Percentiles rank a stretch among this genome's conserved stretches.
Evolutionary conservation across 1,139 yeast genomes (phyloP).

Genomic region (Wickerhamomyces sp.): DNA sequence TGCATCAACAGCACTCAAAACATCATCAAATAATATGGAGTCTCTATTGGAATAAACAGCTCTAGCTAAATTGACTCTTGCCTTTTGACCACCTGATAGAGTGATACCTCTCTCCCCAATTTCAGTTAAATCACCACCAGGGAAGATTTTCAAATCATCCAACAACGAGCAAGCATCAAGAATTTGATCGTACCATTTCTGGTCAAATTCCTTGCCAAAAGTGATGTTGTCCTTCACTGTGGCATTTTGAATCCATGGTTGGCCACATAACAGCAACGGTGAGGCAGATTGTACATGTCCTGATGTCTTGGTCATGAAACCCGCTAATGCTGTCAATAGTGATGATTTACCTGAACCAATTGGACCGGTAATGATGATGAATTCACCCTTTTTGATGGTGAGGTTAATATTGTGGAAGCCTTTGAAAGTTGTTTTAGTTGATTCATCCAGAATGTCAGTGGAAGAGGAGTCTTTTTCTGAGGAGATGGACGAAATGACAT

Average conservation of each 20-base stretch:
- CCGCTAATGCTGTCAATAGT: constrained; percentile 42
- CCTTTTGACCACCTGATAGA: constrained; percentile 91
- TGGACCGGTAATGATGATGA: constrained; percentile 43
- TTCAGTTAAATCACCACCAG: constrained; percentile 83
- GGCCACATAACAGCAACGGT: constrained; percentile 34
- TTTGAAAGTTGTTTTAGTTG: constrained; percentile 21
- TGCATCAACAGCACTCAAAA: constrained; percentile 87
- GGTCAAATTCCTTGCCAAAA: constrained; percentile 62
- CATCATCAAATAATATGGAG: constrained; percentile 76
- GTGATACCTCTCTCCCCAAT: constrained; percentile 94
- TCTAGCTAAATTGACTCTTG: constrained; percentile 68
- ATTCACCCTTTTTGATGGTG: constrained; percentile 38
- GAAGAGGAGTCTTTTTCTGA: constrained; percentile 1
- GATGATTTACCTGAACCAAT: constrained; percentile 50
- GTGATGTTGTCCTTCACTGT: constrained; percentile 71
- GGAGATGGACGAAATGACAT: constrained; percentile 2
- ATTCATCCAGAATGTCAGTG: not conserved
- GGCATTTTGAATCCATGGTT: constrained; percentile 86
- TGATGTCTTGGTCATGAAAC: constrained; percentile 41
- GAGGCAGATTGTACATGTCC: constrained; percentile 42
- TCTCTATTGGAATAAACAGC: constrained; percentile 72
- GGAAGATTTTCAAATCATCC: constrained; percentile 64
- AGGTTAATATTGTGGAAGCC: constrained; percentile 41
- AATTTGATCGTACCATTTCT: constrained; percentile 49
- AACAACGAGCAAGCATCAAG: constrained; percentile 62